phyloP scores from a whole-genome alignment of 1,139 yeast genomes.

The Pichia sp. region DNA sequence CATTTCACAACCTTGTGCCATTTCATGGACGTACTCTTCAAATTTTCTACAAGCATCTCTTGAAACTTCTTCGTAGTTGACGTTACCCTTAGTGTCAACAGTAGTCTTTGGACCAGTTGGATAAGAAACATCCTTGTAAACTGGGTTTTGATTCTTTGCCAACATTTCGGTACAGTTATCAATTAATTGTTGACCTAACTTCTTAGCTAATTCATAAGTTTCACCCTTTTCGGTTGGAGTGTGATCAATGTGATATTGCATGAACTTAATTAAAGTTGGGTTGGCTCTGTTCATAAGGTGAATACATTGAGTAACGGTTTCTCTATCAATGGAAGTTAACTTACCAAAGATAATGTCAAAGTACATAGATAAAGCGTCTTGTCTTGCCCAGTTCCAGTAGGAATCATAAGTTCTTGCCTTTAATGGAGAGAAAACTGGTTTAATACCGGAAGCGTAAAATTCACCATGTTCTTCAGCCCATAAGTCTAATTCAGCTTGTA shows the following conservation, averaged over 20 bases:
- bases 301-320: slow-evolving; percentile 92
- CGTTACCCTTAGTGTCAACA: slow-evolving; percentile 82
- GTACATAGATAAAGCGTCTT: slow-evolving; percentile 89
- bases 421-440: slow-evolving; percentile 82
- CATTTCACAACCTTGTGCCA: slow-evolving; percentile 91
- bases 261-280: slow-evolving; percentile 87
- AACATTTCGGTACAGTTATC: slow-evolving; percentile 92
- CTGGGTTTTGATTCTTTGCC: slow-evolving; percentile 56
- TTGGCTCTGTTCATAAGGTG: slow-evolving; percentile 97
- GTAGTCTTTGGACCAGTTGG: slow-evolving; percentile 94
- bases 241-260: slow-evolving; percentile 95
- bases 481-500: slow-evolving; percentile 86
- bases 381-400: slow-evolving; percentile 99
- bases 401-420: slow-evolving; percentile 96
- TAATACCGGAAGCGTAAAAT: slow-evolving; percentile 84
- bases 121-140: slow-evolving; percentile 86
- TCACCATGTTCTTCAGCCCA: slow-evolving; percentile 96
- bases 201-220: slow-evolving; percentile 80
- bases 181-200: slow-evolving; percentile 84
- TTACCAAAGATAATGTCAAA: slow-evolving; percentile 94
- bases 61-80: slow-evolving; percentile 75
- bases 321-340: slow-evolving; percentile 84
- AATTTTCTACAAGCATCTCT: slow-evolving; percentile 90
- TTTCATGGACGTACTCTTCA: slow-evolving; percentile 91
- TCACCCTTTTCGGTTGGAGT: slow-evolving; percentile 88